Conservation (phyloP, 1,284 basidiomycete genomes). For the Ganoderma lucidum region DNA sequence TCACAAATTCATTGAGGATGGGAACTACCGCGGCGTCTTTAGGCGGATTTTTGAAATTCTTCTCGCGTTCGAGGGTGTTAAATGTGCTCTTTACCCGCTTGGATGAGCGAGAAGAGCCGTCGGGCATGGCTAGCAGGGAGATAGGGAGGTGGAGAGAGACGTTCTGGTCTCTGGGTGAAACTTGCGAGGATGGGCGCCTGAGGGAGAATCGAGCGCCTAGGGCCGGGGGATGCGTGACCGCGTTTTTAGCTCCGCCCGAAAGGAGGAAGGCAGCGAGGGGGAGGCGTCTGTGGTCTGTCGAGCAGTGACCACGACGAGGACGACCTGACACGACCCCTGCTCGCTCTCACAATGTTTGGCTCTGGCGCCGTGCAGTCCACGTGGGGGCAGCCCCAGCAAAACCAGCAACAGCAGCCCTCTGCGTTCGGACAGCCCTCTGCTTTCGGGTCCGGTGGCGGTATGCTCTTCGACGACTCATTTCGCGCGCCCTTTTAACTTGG, state of each 20-base stretch:
- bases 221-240: constrained; percentile 27
- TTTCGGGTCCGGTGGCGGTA: constrained; percentile 55
- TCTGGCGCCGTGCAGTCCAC: constrained; percentile 58
- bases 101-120: constrained; percentile 37
- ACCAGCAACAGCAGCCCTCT: constrained; percentile 52
- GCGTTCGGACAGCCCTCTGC: constrained; percentile 53
- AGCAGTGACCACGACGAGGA: constrained; percentile 38
- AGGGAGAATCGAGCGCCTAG: constrained; percentile 32
- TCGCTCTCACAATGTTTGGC: constrained; percentile 60
- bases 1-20: constrained; percentile 92
- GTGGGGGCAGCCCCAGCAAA: constrained; percentile 70
- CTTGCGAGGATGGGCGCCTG: constrained; percentile 26
- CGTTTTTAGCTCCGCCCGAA: constrained; percentile 38
- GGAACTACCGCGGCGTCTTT: constrained; percentile 75
- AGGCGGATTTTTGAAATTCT: constrained; percentile 83
- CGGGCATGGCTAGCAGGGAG: constrained; percentile 43
- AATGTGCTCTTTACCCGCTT: constrained; percentile 62
- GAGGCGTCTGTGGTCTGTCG: constrained; percentile 23
- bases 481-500: constrained; percentile 40
- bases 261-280: constrained; percentile 20
- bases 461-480: constrained; percentile 44
- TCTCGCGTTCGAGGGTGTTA: constrained; percentile 87
- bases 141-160: constrained; percentile 1
- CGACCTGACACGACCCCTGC: constrained; percentile 32
- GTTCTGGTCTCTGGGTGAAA: constrained; percentile 13